A percentile compares a stretch with the other conserved stretches of the same genome.
phyloP scores from a whole-genome alignment of 441 rosid species.

The Arabidopsis hybrid region DNA sequence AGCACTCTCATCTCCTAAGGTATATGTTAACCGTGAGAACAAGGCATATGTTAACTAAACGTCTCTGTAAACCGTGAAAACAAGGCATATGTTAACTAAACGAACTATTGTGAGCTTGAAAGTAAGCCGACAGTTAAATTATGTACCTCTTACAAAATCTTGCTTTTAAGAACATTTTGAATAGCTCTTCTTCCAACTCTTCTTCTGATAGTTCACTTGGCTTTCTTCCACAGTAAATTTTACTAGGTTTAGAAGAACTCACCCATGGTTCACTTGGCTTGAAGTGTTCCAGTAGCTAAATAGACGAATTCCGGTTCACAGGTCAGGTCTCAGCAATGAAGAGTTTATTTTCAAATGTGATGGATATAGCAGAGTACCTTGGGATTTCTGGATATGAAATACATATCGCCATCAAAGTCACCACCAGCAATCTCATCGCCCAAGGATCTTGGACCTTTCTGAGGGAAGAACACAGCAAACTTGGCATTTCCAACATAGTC shows the following conservation, averaged over 20 bases:
- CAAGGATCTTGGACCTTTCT: constrained; percentile 71
- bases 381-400: constrained; percentile 71
- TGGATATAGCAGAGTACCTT: constrained; percentile 51
- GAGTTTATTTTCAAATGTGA: neutral
- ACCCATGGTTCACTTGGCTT: constrained; percentile 66
- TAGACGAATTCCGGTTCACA: neutral
- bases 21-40: constrained; percentile 54
- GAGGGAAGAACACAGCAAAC: constrained; percentile 77
- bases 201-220: constrained; percentile 57
- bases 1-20: constrained; percentile 46
- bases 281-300: constrained; percentile 67
- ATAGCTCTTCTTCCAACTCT: constrained; percentile 71
- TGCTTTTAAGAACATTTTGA: constrained; percentile 56
- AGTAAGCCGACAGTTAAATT: neutral
- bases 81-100: neutral
- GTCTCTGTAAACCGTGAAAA: constrained; percentile 55
- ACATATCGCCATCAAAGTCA: constrained; percentile 83
- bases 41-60: constrained; percentile 29
- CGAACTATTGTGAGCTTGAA: neutral
- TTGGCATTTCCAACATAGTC: constrained; percentile 69
- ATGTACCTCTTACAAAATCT: constrained; percentile 70
- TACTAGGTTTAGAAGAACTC: constrained; percentile 45
- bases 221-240: constrained; percentile 24
- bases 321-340: constrained; percentile 9
- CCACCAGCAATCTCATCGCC: constrained; percentile 86